Percentiles rank a stretch among this genome's conserved stretches.
Evolutionary conservation across 139 green algal genomes (phyloP).

Genomic region (Choricystis sp.): DNA sequence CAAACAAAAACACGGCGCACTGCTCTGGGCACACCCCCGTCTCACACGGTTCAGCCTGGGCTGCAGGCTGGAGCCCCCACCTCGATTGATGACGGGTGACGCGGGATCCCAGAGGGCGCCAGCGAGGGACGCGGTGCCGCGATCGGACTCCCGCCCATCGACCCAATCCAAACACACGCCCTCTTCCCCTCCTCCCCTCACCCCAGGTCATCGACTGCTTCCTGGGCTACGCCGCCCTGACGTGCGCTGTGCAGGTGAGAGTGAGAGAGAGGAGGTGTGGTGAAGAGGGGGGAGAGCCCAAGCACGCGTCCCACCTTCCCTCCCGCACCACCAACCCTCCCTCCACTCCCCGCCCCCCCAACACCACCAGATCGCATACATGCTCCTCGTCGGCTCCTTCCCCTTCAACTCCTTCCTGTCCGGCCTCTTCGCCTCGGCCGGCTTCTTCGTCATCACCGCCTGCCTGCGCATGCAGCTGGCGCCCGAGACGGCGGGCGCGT

Average conservation of each 20-base stretch:
- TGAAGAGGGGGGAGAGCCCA: too few relatives aligned
- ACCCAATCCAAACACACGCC: too few relatives aligned
- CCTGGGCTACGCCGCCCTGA: constrained; percentile 33
- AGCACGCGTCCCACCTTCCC: too few relatives aligned
- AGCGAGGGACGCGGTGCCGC: too few relatives aligned
- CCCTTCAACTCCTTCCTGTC: constrained; percentile 77
- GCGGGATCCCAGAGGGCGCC: too few relatives aligned
- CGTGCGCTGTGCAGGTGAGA: constrained; percentile 34
- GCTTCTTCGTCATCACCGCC: constrained; percentile 57
- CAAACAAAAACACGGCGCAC: too few relatives aligned
- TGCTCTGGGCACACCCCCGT: too few relatives aligned
- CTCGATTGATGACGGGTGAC: too few relatives aligned
- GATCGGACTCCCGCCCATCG: too few relatives aligned
- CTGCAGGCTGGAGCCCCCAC: too few relatives aligned
- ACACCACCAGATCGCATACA: constrained; percentile 47
- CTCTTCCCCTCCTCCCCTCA: not conserved
- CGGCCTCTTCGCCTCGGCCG: constrained; percentile 48
- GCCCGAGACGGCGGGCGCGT: constrained; percentile 28
- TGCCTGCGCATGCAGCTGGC: constrained; percentile 53
- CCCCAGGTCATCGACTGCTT: constrained; percentile 45
- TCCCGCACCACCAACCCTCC: not conserved
- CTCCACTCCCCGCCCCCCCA: not conserved
- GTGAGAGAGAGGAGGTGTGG: too few relatives aligned
- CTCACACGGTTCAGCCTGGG: too few relatives aligned
- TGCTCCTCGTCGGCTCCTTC: constrained; percentile 60